phyloP scores from a whole-genome alignment of 2,329 filamentous ascomycete species.

The Elsinoe arachidis region DNA sequence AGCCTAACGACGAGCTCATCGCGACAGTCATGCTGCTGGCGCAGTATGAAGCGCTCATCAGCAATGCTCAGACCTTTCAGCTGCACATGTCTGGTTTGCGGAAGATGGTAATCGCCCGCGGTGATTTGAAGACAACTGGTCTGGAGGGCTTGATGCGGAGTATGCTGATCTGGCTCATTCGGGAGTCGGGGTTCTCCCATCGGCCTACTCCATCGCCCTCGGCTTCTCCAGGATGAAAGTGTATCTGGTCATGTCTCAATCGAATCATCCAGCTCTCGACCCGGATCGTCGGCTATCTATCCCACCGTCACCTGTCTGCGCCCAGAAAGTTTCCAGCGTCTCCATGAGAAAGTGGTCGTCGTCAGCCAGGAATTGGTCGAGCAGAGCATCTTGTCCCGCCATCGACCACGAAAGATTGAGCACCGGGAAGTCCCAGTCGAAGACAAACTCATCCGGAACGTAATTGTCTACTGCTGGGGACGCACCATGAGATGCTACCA shows the following conservation, averaged over 20 bases:
- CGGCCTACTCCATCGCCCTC: background rate
- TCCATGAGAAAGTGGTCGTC: background rate
- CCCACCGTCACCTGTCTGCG: background rate
- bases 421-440: background rate
- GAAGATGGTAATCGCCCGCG: slow-evolving; percentile 38
- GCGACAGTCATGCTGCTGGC: slow-evolving; percentile 45
- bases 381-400: background rate
- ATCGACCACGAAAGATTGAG: background rate
- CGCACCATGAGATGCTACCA: background rate
- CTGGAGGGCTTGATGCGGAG: slow-evolving; percentile 38
- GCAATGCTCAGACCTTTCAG: slow-evolving; percentile 33
- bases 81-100: slow-evolving; percentile 42
- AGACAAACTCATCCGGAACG: background rate
- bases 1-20: slow-evolving; percentile 36
- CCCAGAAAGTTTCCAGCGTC: background rate
- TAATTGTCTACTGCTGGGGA: background rate
- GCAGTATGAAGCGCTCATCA: slow-evolving; percentile 44
- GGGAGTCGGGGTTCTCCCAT: background rate
- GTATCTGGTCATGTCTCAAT: background rate
- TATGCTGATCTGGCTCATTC: slow-evolving; percentile 26
- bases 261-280: background rate
- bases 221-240: background rate
- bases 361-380: background rate
- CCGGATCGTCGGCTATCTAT: background rate
- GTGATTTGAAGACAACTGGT: slow-evolving; percentile 33